Evolutionary conservation across 2,329 filamentous ascomycete species (phyloP).

Genomic region (Colletotrichum sp.): DNA sequence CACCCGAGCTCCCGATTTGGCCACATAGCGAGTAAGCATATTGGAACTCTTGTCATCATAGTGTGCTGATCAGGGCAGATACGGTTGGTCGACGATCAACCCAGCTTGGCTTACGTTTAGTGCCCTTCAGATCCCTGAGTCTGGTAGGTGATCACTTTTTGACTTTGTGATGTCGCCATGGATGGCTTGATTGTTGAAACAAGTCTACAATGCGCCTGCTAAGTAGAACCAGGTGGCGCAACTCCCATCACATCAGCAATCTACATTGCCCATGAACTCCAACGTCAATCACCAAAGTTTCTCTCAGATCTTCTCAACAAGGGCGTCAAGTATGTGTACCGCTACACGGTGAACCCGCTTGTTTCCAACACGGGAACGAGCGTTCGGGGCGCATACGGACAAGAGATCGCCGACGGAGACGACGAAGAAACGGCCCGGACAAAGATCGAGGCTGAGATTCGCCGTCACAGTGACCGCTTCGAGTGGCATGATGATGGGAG

Average conservation of each 20-base stretch:
- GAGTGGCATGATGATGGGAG: slow-evolving; percentile 39
- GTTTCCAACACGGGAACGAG: slow-evolving; percentile 37
- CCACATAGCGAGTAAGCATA: slow-evolving; percentile 35
- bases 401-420: slow-evolving; percentile 28
- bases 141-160: slow-evolving; percentile 30
- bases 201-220: background rate
- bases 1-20: slow-evolving; percentile 42
- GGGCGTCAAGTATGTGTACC: slow-evolving; percentile 35
- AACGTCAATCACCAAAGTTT: slow-evolving; percentile 32
- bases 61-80: slow-evolving; percentile 10
- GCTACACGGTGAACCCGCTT: slow-evolving; percentile 29
- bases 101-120: slow-evolving; percentile 40
- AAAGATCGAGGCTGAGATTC: slow-evolving; percentile 35
- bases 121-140: slow-evolving; percentile 20
- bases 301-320: slow-evolving; percentile 29
- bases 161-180: background rate
- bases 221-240: slow-evolving; percentile 30
- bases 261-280: slow-evolving; percentile 29
- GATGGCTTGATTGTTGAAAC: background rate
- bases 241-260: slow-evolving; percentile 38
- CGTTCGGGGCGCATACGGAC: slow-evolving; percentile 34
- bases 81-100: slow-evolving; percentile 41
- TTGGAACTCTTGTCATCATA: background rate
- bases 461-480: slow-evolving; percentile 36
- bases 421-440: slow-evolving; percentile 25